Evolutionary conservation across 2,329 filamentous ascomycete species (phyloP), one percentile per base, ranked within the genome.

Genomic region (Fusarium sulawesiense): DNA sequence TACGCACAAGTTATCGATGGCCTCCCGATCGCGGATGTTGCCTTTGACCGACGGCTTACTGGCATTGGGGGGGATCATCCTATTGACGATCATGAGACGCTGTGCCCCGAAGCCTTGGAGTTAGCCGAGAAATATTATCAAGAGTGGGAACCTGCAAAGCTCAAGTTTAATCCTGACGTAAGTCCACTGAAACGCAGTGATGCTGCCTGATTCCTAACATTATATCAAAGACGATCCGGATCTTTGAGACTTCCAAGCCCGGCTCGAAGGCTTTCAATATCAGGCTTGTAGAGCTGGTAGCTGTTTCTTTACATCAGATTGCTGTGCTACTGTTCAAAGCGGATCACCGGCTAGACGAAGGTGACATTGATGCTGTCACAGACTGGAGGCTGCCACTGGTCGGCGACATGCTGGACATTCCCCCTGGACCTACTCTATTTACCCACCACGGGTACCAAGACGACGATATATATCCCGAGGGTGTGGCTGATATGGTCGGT

Each of bases 1-100:
- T 72, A 69, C 14, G 64, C 69, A 0, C 69, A 73, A 10, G 65
- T 74, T 7, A 67, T 71, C 4, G 63, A 74, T 21, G 71, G 68
- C 2, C 59, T 69, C 0, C 71, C 72, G 0, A 57, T 46, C 10
- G 62, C 41, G 1, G 65, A 70, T 13, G 59, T 67, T 30, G 37
- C 56, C 0, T 72, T 54, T 32, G 61, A 69, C 7, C 65, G 56
- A 4, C 62, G 70, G 18, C 37, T 60, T 11, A 46, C 57, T 1
- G 53, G 61, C 18, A 37, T 72, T 3, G 64, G 58, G 18, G 68
- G 69, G 9, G 61, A 72, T 0, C 68, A 72, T 30, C 41, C 46
- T 6, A 70, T 71, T 20, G 56, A 71, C 16, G 60, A 57, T 0
- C 68, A 72, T 27, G 61, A 66, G 20, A 42, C 42, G 1, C 23